Conservation (phyloP, 2,329 filamentous ascomycete genomes). For the Gaeumannomyces sp. region DNA sequence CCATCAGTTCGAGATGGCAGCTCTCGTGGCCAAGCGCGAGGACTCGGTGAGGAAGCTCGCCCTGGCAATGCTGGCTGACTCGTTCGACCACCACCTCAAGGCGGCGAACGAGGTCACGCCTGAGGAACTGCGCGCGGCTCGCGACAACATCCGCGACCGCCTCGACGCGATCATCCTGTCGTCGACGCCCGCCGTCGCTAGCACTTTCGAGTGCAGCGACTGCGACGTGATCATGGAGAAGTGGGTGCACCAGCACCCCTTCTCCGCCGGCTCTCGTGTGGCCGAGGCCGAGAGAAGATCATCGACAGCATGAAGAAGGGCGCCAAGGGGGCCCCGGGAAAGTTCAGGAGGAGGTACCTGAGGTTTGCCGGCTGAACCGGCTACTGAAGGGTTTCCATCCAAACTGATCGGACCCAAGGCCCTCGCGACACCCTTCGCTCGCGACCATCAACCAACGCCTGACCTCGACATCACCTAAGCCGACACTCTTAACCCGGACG, state of each 20-base stretch:
- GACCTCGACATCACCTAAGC: neutral
- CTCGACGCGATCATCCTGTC: neutral
- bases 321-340: neutral
- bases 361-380: neutral
- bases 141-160: neutral
- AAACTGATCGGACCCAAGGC: neutral
- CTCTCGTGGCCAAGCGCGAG: neutral
- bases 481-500: neutral
- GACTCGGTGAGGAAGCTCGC: neutral
- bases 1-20: neutral
- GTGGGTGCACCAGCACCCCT: neutral
- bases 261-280: neutral
- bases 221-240: neutral
- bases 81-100: neutral
- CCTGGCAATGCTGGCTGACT: neutral
- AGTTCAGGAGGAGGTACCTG: conserved; percentile 1
- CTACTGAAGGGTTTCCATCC: neutral
- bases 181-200: neutral
- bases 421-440: neutral
- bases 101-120: neutral
- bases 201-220: neutral
- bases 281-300: neutral
- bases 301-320: conserved; percentile 1
- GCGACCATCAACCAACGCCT: too few species aligned
- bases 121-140: neutral